These are phyloP conservation scores for Vicia sativa DNA, from an alignment of 306 rosid species.

Conservation along the genomic window DNA sequence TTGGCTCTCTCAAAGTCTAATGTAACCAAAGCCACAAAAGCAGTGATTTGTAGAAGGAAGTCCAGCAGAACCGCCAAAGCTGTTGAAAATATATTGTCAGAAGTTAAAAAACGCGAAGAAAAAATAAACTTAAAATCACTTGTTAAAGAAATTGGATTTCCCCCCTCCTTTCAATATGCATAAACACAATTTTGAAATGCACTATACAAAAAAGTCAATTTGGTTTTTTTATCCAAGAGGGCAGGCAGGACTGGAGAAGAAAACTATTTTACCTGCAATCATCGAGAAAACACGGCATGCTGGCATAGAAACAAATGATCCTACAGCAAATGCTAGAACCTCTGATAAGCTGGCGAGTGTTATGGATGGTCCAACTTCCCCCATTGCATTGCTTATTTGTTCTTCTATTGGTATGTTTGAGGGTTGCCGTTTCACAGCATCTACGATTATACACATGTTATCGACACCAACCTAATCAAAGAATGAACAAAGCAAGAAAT, in stretches of 20 bases:
- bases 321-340: slow-evolving; percentile 95
- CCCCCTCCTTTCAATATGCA: background rate
- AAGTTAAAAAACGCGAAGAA: slow-evolving; percentile 13
- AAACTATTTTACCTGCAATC: slow-evolving; percentile 78
- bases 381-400: slow-evolving; percentile 79
- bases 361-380: slow-evolving; percentile 96
- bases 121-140: slow-evolving; percentile 31
- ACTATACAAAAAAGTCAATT: background rate
- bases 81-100: slow-evolving; percentile 39
- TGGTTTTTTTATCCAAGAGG: slow-evolving; percentile 5
- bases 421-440: slow-evolving; percentile 88
- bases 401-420: slow-evolving; percentile 69
- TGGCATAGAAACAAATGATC: slow-evolving; percentile 92
- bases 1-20: slow-evolving; percentile 81
- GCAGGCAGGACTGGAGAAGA: slow-evolving; percentile 21
- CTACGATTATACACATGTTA: slow-evolving; percentile 96
- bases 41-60: slow-evolving; percentile 91
- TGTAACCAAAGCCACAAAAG: slow-evolving; percentile 82
- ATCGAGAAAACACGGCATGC: slow-evolving; percentile 98
- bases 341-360: slow-evolving; percentile 91
- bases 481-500: slow-evolving; percentile 27
- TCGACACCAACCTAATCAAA: slow-evolving; percentile 90
- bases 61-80: slow-evolving; percentile 97
- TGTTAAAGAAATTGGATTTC: slow-evolving; percentile 9
- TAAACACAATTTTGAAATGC: background rate